These are phyloP conservation scores for Fomes fomentarius DNA, from an alignment of 1,284 basidiomycete genomes.

Conservation along the genomic window DNA sequence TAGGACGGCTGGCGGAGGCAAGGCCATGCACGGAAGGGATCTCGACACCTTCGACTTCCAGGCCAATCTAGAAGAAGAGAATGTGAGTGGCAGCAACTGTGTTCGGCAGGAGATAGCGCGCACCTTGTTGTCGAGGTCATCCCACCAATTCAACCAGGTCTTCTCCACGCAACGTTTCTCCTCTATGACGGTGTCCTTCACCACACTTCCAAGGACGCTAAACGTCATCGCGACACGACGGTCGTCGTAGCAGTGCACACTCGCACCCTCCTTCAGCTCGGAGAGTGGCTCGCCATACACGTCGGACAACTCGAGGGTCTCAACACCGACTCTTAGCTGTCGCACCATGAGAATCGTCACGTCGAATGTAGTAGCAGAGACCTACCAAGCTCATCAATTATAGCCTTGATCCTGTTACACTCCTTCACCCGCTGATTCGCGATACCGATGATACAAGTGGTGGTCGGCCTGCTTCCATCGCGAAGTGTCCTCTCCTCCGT, in stretches of 20 bases:
- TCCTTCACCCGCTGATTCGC: slow-evolving; percentile 99
- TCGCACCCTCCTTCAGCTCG: slow-evolving; percentile 69
- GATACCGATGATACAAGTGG: slow-evolving; percentile 90
- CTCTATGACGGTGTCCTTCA: slow-evolving; percentile 82
- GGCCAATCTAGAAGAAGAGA: too few species aligned
- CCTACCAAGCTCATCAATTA: slow-evolving; percentile 93
- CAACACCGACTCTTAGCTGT: slow-evolving; percentile 93
- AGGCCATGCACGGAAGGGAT: slow-evolving; percentile 50
- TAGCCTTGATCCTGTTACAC: slow-evolving; percentile 95
- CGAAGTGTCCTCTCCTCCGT: slow-evolving; percentile 38
- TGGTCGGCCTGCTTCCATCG: slow-evolving; percentile 40
- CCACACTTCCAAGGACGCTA: slow-evolving; percentile 81
- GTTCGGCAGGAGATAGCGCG: too few species aligned
- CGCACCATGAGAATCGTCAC: not conserved
- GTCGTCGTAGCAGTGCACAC: slow-evolving; percentile 96
- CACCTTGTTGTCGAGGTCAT: slow-evolving; percentile 94
- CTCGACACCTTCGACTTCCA: slow-evolving; percentile 86
- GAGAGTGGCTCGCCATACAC: slow-evolving; percentile 81
- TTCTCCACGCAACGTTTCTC: slow-evolving; percentile 99
- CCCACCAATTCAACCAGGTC: slow-evolving; percentile 99
- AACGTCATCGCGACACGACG: slow-evolving; percentile 99
- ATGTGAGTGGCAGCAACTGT: too few species aligned
- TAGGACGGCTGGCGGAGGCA: slow-evolving; percentile 46
- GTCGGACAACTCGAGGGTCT: slow-evolving; percentile 91
- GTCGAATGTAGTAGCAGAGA: not conserved